Conservation (phyloP, 1,139 yeast species). For the Hansenula sp. region DNA sequence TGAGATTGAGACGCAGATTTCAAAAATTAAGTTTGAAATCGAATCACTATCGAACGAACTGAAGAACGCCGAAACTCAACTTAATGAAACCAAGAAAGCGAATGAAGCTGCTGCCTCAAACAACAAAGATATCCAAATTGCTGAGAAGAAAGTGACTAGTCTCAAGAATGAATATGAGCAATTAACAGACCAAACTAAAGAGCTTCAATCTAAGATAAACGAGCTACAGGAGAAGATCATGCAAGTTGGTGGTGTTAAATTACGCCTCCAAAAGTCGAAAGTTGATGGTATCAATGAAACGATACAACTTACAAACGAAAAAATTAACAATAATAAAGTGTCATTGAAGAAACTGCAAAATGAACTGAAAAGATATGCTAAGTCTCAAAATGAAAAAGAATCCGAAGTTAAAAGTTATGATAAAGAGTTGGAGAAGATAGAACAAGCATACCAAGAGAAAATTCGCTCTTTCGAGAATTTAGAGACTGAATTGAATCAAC, state of each 20-base stretch:
- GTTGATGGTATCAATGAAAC: conserved; percentile 74
- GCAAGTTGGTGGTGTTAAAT: conserved; percentile 88
- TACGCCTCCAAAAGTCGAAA: conserved; percentile 74
- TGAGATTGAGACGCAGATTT: conserved; percentile 58
- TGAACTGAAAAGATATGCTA: conserved; percentile 54
- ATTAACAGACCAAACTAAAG: conserved; percentile 52
- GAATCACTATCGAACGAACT: conserved; percentile 44
- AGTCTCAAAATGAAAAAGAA: conserved; percentile 37
- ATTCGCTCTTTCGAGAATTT: conserved; percentile 25
- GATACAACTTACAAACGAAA: conserved; percentile 57
- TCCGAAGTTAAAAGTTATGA: conserved; percentile 33
- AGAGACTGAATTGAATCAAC: conserved; percentile 26
- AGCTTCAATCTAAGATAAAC: conserved; percentile 54
- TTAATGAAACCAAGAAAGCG: conserved; percentile 26
- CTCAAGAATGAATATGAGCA: conserved; percentile 36
- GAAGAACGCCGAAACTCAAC: conserved; percentile 20
- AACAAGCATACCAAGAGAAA: conserved; percentile 21
- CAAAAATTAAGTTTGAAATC: conserved; percentile 61
- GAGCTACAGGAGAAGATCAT: conserved; percentile 70
- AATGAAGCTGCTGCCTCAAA: conserved; percentile 17
- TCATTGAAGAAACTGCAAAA: conserved; percentile 62
- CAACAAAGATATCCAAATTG: conserved; percentile 34
- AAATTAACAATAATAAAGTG: conserved; percentile 57
- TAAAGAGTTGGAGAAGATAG: conserved; percentile 32
- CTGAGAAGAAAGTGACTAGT: conserved; percentile 32